A percentile compares a stretch with the other conserved stretches of the same genome.
These are phyloP conservation scores for Talaromyces rugulosus DNA, from an alignment of 2,329 filamentous ascomycete genomes.

Conservation along the genomic window DNA sequence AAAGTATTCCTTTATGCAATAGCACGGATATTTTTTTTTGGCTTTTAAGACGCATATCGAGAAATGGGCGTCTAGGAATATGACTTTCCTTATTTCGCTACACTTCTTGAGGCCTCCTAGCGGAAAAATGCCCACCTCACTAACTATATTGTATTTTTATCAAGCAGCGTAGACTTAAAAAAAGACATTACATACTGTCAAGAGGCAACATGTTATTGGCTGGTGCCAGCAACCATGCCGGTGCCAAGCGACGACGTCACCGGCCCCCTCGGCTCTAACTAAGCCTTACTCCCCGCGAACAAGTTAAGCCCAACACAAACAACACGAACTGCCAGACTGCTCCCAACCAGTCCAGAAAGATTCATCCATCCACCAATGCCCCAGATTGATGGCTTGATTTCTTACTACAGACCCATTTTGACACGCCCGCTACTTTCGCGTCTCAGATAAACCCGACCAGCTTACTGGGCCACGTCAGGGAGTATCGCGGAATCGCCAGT, in stretches of 20 bases:
- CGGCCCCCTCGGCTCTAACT: background rate
- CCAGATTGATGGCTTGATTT: background rate
- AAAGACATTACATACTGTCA: background rate
- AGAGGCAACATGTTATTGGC: background rate
- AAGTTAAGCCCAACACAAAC: background rate
- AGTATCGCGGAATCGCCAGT: background rate
- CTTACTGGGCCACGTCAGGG: background rate
- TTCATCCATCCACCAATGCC: background rate
- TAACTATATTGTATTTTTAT: background rate
- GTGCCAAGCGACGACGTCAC: conserved; percentile 2
- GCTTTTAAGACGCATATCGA: background rate
- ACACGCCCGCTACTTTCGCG: background rate
- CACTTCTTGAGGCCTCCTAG: too few relatives aligned
- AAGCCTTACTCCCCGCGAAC: background rate
- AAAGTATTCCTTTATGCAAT: background rate
- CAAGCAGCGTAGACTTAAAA: background rate
- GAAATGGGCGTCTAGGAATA: background rate
- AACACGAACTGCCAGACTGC: background rate
- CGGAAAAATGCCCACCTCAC: background rate
- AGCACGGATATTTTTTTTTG: background rate
- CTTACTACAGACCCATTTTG: background rate
- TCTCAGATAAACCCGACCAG: background rate
- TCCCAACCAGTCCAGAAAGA: background rate
- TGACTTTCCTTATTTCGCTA: background rate
- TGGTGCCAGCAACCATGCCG: background rate